Conservation (phyloP, 179 eudicot genomes). For the Silene coronaria region DNA sequence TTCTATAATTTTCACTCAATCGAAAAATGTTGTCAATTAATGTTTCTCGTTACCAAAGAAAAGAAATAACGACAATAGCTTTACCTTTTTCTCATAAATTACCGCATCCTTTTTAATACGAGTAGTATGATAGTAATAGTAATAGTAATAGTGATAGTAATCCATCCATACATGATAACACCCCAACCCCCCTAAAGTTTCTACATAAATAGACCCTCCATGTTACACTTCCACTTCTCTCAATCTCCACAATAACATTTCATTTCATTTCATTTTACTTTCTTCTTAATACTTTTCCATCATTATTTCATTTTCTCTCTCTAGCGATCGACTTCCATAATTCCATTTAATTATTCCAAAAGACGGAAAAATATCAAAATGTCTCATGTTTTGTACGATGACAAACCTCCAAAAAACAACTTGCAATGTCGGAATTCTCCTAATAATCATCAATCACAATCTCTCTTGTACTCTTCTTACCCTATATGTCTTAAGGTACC, state of each 20-base stretch:
- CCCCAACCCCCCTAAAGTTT: constrained; percentile 7
- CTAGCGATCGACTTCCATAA: neutral
- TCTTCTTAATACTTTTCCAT: neutral
- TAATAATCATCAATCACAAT: constrained; percentile 23
- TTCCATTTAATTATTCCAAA: neutral
- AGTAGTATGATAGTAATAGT: no score
- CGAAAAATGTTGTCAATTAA: no score
- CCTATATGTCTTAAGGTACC: constrained; percentile 42
- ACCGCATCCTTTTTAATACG: no score
- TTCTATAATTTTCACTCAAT: no score
- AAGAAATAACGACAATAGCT: no score
- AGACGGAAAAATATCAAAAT: neutral
- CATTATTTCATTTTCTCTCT: neutral
- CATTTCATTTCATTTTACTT: neutral
- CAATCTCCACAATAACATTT: neutral
- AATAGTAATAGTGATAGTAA: no score
- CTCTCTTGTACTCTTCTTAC: constrained; percentile 26
- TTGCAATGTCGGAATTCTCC: constrained; percentile 20
- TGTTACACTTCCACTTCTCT: constrained; percentile 24
- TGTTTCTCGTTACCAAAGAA: no score
- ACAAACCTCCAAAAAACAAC: constrained; percentile 23
- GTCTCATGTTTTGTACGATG: constrained; percentile 11
- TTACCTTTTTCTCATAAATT: no score
- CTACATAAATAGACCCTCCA: constrained; percentile 22
- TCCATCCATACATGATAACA: neutral